Base-by-base conservation (phyloP, 306 rosid species). In the Alnus rubra region DNA sequence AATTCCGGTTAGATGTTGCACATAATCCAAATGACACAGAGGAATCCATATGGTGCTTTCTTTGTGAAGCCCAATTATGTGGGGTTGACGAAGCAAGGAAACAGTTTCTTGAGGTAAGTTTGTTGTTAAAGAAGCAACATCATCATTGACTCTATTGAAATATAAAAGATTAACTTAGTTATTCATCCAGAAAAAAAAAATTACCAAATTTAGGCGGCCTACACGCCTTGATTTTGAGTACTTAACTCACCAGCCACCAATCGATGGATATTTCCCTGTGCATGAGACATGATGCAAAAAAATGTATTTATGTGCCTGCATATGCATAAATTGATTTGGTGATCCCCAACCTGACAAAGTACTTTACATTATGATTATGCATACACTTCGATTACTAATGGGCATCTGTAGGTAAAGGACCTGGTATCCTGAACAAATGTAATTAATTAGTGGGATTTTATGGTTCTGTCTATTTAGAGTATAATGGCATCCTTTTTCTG, bases 11-110 rank as follows among this genome's bases (percentile, higher is more conserved):
- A 86, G 98, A 94, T 79, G 94, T 91, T 81, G 97, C 97, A 2
- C 98, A 91, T 69, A 94, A 91, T 80, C 97, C 98, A 50, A 94
- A 92, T 82, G 97, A 94, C 56, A 94, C 95, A 0, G 98, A 92
- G 78, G 98, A 92, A 81, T 92, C 98, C 71, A 94, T 92, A 70
- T 94, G 97, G 97, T 94, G 97, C 79, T 94, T 87, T 88, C 88
- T 94, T 39, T 94, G 97, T 81, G 97, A 92, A 87, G 95, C 98
- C 84, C 97, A 88, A 70, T 84, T 89, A 54, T 91, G 82, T 85
- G 98, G 98, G 74, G 86, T 86, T 53, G 84, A 87, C 53, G 95
- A 89, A 85, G 97, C 97, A 76, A 86, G 93, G 83, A 84, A 79
- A 68, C 90, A 76, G 58, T 92, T 91, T 91, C 97, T 94, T 18